Conservation (phyloP, 1,139 yeast genomes). For the Keqinozyma sinolaborantium region DNA sequence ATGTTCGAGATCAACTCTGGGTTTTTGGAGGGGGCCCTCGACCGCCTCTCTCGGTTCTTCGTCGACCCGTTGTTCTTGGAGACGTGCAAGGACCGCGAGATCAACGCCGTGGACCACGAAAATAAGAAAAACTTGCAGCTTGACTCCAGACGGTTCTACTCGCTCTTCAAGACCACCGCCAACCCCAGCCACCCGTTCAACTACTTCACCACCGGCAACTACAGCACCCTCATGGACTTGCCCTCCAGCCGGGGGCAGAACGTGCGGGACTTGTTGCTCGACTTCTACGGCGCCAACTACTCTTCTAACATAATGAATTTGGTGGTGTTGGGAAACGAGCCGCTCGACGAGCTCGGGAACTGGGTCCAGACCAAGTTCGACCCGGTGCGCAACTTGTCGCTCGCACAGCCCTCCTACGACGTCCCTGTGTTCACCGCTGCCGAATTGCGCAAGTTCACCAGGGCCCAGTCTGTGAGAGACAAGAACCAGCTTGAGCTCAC, state of each 20-base stretch:
- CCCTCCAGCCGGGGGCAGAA: constrained; percentile 50
- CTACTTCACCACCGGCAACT: constrained; percentile 75
- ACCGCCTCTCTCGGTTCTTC: constrained; percentile 90
- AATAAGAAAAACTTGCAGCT: constrained; percentile 90
- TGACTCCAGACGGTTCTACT: constrained; percentile 86
- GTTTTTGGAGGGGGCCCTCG: constrained; percentile 81
- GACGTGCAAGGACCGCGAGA: constrained; percentile 85
- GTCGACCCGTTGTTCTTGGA: constrained; percentile 78
- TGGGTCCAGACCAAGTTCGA: constrained; percentile 74
- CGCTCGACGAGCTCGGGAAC: constrained; percentile 61
- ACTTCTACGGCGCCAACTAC: constrained; percentile 59
- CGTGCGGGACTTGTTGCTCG: constrained; percentile 62
- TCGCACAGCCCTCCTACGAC: constrained; percentile 47
- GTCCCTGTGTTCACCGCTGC: constrained; percentile 29
- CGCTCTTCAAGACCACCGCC: constrained; percentile 71
- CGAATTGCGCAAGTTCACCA: constrained; percentile 52
- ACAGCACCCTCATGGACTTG: constrained; percentile 52
- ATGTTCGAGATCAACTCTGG: constrained; percentile 80
- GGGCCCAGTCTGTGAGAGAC: constrained; percentile 82
- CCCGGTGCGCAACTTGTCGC: constrained; percentile 53
- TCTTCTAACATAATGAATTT: constrained; percentile 83
- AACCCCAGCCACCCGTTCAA: constrained; percentile 71
- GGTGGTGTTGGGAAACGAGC: constrained; percentile 80
- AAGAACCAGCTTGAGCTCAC: constrained; percentile 60
- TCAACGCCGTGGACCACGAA: constrained; percentile 93